These are phyloP conservation scores for Schoenoplectus tabernaemontani DNA, from an alignment of 202 grass and related monocot species.

Conservation along the genomic window DNA sequence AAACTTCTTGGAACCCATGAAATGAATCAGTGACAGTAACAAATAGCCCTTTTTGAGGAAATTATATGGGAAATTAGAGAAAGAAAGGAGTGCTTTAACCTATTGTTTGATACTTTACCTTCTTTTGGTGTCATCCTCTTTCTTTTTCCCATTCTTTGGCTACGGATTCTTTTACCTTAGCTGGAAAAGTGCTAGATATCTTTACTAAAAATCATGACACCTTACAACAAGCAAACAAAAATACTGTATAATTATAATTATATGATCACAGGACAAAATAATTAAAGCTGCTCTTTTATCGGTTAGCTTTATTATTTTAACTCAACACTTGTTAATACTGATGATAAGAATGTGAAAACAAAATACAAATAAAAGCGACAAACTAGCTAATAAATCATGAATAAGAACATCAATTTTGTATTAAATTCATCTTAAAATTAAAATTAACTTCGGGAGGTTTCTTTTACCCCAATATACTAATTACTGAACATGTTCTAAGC, in stretches of 20 bases:
- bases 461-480: not conserved
- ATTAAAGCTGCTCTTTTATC: not conserved
- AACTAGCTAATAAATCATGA: constrained; percentile 4
- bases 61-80: constrained; percentile 2
- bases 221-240: not conserved
- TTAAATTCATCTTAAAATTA: not conserved
- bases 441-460: not conserved
- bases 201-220: constrained; percentile 7
- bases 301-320: not conserved
- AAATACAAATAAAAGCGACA: too few relatives aligned
- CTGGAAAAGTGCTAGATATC: constrained; percentile 8
- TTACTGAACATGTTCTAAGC: not conserved
- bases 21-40: not conserved
- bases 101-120: constrained; percentile 41
- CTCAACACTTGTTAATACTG: not conserved
- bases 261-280: not conserved
- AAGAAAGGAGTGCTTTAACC: not conserved
- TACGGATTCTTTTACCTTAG: constrained; percentile 10
- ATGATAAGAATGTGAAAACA: not conserved
- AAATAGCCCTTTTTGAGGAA: not conserved
- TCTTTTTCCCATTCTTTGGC: constrained; percentile 15
- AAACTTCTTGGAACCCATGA: constrained; percentile 14
- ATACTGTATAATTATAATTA: not conserved
- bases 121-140: constrained; percentile 33
- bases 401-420: not conserved